Base-by-base conservation (phyloP, 2,329 filamentous ascomycete genomes). In the Cordyceps tenuipes region DNA sequence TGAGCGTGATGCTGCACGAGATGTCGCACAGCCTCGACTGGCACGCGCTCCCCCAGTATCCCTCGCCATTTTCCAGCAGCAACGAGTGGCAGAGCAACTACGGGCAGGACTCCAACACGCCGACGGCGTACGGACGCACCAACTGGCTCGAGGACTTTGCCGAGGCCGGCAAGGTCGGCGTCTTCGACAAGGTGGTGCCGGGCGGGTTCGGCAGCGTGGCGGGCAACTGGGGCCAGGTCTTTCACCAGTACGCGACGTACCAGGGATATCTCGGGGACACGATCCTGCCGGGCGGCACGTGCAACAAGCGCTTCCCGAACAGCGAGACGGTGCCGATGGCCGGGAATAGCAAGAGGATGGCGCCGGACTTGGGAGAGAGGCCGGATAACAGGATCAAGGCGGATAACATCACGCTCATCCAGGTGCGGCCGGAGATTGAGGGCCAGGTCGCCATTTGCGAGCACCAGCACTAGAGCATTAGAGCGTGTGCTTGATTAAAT, bases 81-180 rank as follows among this genome's bases (percentile, higher is more conserved):
- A 36, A 36, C 41, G 58, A 60, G 31, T 69, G 68, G 68, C 57
- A 61, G 46, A 61, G 63, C 47, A 62, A 62, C 53, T 68, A 65
- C 57, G 60, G 47, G 36, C 48, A 60, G 19, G 67, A 69, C 60
- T 62, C 60, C 3, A 60, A 61, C 19, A 61, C 61, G 29, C 43
- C 62, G 7, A 63, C 60, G 13, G 57, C 34, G 10, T 70, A 70
- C 60, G 62, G 62, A 12, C 54, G 60, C 23, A 54, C 62, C 23
- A 65, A 62, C 46, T 66, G 64, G 60, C 49, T 61, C 17, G 68
- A 69, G 64, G 62, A 68, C 63, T 68, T 66, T 59, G 68, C 68
- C 31, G 66, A 70, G 63, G 41, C 64, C 23, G 66, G 62, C 12
- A 55, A 66, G 15, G 58, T 69, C 7, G 65, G 62, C 12, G 39